Conservation (phyloP, 352 stramenopile species). For the Blastocystis sp. region DNA sequence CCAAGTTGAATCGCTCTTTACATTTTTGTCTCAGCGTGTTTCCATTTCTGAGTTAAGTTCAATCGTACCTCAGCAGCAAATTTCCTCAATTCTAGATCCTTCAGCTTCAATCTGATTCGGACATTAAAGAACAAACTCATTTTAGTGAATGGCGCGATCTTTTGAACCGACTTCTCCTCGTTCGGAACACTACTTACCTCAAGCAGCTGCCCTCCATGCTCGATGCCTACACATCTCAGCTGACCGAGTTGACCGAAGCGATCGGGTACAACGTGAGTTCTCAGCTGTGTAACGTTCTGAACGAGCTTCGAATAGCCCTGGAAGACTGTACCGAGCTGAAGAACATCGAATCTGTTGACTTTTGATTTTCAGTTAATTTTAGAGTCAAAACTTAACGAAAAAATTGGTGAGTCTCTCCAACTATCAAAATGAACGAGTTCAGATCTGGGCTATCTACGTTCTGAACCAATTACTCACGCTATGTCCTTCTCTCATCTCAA, state of each 20-base stretch:
- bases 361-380: not conserved
- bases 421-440: not conserved
- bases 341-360: not conserved
- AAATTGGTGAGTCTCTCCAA: not conserved
- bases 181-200: not conserved
- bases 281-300: not conserved
- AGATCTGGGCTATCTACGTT: not conserved
- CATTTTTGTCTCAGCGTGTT: not conserved
- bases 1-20: not conserved
- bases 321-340: not conserved
- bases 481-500: not conserved
- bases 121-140: not conserved
- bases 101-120: not conserved
- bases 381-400: not conserved
- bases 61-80: not conserved
- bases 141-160: not conserved
- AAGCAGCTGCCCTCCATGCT: not conserved
- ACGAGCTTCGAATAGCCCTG: not conserved
- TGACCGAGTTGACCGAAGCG: not conserved
- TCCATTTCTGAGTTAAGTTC: not conserved
- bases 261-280: not conserved
- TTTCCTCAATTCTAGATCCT: not conserved
- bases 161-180: not conserved
- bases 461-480: not conserved
- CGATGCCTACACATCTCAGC: not conserved